Evolutionary conservation across 2,329 filamentous ascomycete species (phyloP).

Genomic region (Diplodia mutila): DNA sequence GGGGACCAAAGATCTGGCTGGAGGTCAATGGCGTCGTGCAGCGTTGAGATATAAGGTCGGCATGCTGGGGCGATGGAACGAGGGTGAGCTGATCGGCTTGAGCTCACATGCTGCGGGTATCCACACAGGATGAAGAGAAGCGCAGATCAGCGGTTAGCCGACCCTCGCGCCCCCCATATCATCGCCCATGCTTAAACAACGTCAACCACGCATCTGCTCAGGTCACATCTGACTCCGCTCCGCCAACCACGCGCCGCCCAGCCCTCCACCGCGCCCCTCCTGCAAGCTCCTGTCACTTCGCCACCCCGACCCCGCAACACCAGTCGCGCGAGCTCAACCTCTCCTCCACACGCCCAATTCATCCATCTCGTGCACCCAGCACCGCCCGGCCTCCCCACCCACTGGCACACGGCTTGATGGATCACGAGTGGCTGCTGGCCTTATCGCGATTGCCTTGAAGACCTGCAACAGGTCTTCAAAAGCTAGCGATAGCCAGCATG

Average conservation of each 20-base stretch:
- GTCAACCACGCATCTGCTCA: constrained; percentile 25
- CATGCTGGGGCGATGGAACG: constrained; percentile 16
- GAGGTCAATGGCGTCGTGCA: neutral
- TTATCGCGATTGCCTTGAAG: constrained; percentile 66
- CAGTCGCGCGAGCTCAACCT: constrained; percentile 10
- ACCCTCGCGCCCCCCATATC: constrained; percentile 24
- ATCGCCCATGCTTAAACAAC: constrained; percentile 25
- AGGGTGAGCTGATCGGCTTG: constrained; percentile 15
- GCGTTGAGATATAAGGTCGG: constrained; percentile 2
- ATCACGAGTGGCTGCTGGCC: constrained; percentile 55
- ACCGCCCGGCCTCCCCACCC: neutral
- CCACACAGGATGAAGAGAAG: constrained; percentile 20
- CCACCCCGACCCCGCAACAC: constrained; percentile 25
- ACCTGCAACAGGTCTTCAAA: constrained; percentile 56
- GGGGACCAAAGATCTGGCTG: neutral
- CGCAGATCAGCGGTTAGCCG: constrained; percentile 23
- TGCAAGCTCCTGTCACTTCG: constrained; percentile 10
- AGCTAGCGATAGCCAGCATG: constrained; percentile 52
- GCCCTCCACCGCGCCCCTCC: neutral
- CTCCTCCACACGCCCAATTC: constrained; percentile 18
- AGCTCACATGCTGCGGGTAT: constrained; percentile 4
- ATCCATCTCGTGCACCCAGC: constrained; percentile 5
- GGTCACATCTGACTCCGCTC: constrained; percentile 6
- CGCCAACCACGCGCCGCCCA: constrained; percentile 15
- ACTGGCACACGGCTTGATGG: constrained; percentile 53